Percentiles rank a stretch among this genome's conserved stretches.
phyloP scores from a whole-genome alignment of 768 basidiomycete genomes.

The Panellus pusillus region DNA sequence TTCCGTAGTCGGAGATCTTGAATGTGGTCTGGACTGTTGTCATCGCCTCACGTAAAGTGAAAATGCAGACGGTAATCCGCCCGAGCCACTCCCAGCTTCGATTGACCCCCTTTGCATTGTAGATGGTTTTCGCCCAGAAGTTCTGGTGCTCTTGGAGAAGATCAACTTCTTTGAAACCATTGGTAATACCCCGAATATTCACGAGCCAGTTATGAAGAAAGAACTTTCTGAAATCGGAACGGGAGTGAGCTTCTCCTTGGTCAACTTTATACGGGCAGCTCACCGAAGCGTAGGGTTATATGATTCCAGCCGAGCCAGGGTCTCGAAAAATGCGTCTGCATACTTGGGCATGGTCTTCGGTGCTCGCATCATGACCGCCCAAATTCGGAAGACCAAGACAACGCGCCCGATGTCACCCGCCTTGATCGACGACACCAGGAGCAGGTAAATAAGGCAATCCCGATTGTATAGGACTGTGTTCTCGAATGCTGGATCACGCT shows the following conservation, averaged over 20 bases:
- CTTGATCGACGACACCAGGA: constrained; percentile 21
- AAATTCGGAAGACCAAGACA: constrained; percentile 11
- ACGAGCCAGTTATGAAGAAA: constrained; percentile 20
- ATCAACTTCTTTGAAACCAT: constrained; percentile 23
- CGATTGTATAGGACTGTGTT: constrained; percentile 22
- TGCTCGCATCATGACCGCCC: constrained; percentile 21
- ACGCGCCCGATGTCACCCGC: constrained; percentile 26
- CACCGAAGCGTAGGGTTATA: not conserved
- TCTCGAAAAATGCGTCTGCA: constrained; percentile 18
- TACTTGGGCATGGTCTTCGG: constrained; percentile 23
- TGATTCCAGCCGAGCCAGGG: not conserved
- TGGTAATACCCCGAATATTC: constrained; percentile 4
- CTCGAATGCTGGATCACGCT: constrained; percentile 5
- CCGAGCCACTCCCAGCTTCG: constrained; percentile 18
- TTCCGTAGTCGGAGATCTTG: constrained; percentile 10
- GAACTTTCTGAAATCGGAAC: constrained; percentile 12
- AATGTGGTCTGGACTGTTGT: constrained; percentile 10
- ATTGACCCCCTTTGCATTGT: too few species aligned
- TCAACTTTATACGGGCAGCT: too few species aligned
- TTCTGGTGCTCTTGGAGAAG: too few species aligned
- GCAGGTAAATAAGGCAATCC: constrained; percentile 21
- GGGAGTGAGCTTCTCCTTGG: too few species aligned
- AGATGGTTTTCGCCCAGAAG: too few species aligned
- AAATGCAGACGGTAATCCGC: constrained; percentile 20
- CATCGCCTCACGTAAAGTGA: constrained; percentile 16